Evolutionary conservation across 2,329 filamentous ascomycete genomes (phyloP).

Genomic region (Triangularia setosa): DNA sequence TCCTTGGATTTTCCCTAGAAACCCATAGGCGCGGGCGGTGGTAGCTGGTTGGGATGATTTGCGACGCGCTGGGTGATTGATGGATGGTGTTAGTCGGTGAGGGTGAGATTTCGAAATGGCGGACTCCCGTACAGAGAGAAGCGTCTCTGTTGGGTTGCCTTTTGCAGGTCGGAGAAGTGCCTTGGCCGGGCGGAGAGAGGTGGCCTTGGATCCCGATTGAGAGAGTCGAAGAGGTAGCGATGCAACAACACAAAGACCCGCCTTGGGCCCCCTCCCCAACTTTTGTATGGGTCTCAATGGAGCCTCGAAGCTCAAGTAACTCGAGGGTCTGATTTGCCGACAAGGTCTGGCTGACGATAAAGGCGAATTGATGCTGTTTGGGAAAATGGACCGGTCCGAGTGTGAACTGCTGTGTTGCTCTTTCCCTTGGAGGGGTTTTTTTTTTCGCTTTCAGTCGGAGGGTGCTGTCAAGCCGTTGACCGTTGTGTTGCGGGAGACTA

Average conservation of each 20-base stretch:
- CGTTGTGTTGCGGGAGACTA: background rate
- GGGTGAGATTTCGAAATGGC: background rate
- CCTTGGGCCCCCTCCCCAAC: background rate
- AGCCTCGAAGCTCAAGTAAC: background rate
- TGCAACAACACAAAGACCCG: slow-evolving; percentile 8
- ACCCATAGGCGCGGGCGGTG: slow-evolving; percentile 17
- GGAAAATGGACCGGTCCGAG: background rate
- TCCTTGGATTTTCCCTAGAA: slow-evolving; percentile 19
- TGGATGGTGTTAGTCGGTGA: background rate
- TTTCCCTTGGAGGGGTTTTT: background rate
- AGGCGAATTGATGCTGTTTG: background rate
- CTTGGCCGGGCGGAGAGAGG: slow-evolving; percentile 5
- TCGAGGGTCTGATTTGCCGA: background rate
- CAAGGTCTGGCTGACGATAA: background rate
- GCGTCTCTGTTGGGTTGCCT: background rate
- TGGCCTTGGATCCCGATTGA: slow-evolving; percentile 1
- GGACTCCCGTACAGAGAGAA: background rate
- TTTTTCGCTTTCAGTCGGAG: background rate
- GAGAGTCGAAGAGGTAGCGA: slow-evolving; percentile 1
- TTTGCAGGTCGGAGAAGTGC: slow-evolving; percentile 1
- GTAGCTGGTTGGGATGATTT: background rate
- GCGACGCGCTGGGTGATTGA: background rate
- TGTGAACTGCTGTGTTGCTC: background rate
- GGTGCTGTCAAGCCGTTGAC: background rate
- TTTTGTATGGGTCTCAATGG: background rate